phyloP scores from a whole-genome alignment of 768 basidiomycete species.

The Russula griseocarnosa region DNA sequence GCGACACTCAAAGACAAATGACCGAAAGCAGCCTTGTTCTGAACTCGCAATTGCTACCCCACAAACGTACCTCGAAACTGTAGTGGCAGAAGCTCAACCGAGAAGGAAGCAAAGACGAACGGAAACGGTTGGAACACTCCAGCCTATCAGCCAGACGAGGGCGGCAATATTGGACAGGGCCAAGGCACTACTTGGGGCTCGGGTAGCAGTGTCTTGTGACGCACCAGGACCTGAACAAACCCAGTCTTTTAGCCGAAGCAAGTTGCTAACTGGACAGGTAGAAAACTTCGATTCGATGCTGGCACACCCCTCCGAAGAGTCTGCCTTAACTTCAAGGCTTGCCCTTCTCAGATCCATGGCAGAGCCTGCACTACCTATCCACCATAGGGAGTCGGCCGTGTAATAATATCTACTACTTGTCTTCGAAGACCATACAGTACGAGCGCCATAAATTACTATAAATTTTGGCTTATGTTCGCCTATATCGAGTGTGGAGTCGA shows the following conservation, averaged over 20 bases:
- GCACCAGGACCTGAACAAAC: constrained; percentile 23
- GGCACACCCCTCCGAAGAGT: constrained; percentile 12
- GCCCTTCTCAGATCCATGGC: constrained; percentile 23
- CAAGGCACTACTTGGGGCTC: constrained; percentile 20
- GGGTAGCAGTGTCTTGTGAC: background rate
- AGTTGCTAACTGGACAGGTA: constrained; percentile 18
- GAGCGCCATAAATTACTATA: background rate
- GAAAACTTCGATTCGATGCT: background rate
- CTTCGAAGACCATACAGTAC: background rate
- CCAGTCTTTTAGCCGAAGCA: constrained; percentile 32
- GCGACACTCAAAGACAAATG: background rate
- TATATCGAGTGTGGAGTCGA: background rate
- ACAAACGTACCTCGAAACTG: constrained; percentile 25
- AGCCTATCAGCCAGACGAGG: constrained; percentile 23
- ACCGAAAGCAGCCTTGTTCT: background rate
- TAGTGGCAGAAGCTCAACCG: constrained; percentile 22
- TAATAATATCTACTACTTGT: background rate
- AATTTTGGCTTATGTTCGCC: background rate
- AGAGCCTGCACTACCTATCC: background rate
- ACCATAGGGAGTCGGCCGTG: too few relatives aligned
- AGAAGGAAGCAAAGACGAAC: constrained; percentile 19
- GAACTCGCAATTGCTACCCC: background rate
- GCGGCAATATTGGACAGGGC: constrained; percentile 28
- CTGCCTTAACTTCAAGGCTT: constrained; percentile 15
- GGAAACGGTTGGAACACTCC: constrained; percentile 15